Evolutionary conservation across 805 yeast species (phyloP), one percentile per base, ranked within the genome.

Genomic region (Metschnikowia koreensis): DNA sequence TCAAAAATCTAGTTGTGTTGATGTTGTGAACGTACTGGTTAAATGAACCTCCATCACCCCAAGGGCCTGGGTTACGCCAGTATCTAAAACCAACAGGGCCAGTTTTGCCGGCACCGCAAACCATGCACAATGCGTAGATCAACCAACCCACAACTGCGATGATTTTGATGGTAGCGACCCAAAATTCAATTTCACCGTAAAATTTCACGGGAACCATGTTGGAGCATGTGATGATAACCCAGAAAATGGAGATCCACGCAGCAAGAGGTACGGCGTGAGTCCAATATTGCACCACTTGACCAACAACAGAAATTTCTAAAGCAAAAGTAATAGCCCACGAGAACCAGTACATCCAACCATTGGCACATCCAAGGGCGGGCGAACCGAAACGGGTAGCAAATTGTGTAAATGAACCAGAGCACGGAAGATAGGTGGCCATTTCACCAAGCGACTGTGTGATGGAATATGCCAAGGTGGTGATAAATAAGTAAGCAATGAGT

Each of bases 51-150:
- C 89, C 89, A 44, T 81, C 82, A 44, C 89, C 87, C 83, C 87
- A 83, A 10, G 89, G 80, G 57, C 90, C 90, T 12, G 91, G 90
- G 62, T 86, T 66, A 70, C 89, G 80, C 93, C 92, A 86, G 67
- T 86, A 86, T 66, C 89, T 77, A 76, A 86, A 86, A 12, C 92
- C 92, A 38, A 86, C 79, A 8, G 90, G 86, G 16, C 90, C 90
- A 1, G 80, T 75, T 28, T 63, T 60, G 61, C 88, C 87, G 12
- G 86, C 90, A 70, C 90, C 91, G 67, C 88, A 83, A 26, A 85
- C 89, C 84, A 86, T 85, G 66, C 81, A 76, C 49, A 86, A 69
- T 33, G 84, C 82, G 61, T 84, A 85, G 39, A 86, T 66, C 50
- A 86, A 65, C 76, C 86, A 86, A n/a, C 90, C 92, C 12, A 82